Base-by-base conservation (phyloP, 1,284 basidiomycete species). In the Pisolithus thermaeus region DNA sequence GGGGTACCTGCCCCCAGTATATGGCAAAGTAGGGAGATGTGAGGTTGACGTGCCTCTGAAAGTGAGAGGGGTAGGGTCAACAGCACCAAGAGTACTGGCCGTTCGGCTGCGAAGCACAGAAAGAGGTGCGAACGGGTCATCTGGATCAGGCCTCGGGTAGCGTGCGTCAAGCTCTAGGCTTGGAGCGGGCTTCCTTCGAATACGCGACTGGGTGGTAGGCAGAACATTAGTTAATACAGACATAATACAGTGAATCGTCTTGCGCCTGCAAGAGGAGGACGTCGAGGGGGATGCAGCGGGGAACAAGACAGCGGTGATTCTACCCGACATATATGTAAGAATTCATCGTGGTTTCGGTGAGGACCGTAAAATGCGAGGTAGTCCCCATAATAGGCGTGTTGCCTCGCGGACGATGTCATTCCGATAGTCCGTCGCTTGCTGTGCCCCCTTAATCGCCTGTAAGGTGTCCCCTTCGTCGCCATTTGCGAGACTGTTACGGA, bases 291-390 rank as follows among this genome's bases (percentile, higher is more conserved):
- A 36, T 51, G 54, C 51, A 58, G 55, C 55, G 46, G 55, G 53
- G 48, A 62, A 52, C 44, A 51, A 47, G 44, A 12, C 41, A 49
- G 32, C 46, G 42, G 43, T 47, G 7, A 39, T 50, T 61, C 48
- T 47, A 52, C 49, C 49, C 43, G 9, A 40, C 40, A 54, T 56
- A 69, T 66, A 70, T 65, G 64, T 68, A 66, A 38, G 54, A 56
- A 58, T 55, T 56, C 66, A 67, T 66, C 64, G 64, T 66, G 64
- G 67, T 54, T 65, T 68, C 56, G 63, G 67, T 36, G 64, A 70
- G 64, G 64, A 64, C 53, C 30, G 61, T 55, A 43, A 52, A 36
- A 46, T 61, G 54, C 53, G 47, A 50, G 61, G 68, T 62, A 62
- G 65, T 61, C 57, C 50, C 53, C 60, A 49, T 12, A 56, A 65